These are phyloP conservation scores for Daldinia bambusicola DNA, from an alignment of 495 filamentous ascomycete species.

Conservation along the genomic window DNA sequence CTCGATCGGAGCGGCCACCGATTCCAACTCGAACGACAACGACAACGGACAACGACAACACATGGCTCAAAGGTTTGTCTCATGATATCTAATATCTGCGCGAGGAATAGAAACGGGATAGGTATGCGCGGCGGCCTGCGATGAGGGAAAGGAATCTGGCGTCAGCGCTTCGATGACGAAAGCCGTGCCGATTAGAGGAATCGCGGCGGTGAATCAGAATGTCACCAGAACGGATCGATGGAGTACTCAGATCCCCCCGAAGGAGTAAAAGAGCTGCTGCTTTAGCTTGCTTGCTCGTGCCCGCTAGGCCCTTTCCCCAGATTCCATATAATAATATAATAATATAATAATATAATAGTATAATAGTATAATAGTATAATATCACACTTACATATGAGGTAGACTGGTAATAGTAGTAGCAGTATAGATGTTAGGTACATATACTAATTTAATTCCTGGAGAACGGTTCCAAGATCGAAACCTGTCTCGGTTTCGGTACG, in stretches of 20 bases:
- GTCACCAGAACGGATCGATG: constrained; percentile 3
- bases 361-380: too few species aligned
- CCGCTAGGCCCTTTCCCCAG: constrained; percentile 14
- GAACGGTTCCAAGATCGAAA: constrained; percentile 10
- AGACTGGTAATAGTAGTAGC: background rate
- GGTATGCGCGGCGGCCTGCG: background rate
- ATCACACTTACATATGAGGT: too few species aligned
- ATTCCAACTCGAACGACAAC: background rate
- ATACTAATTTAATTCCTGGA: constrained; percentile 17
- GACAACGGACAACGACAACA: too few species aligned
- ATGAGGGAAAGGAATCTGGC: constrained; percentile 11
- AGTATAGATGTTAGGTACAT: too few species aligned
- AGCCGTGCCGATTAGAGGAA: background rate
- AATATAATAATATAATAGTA: too few species aligned
- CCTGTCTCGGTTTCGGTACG: constrained; percentile 1
- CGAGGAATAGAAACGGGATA: background rate
- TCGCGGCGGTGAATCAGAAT: constrained; percentile 18
- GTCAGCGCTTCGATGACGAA: constrained; percentile 37
- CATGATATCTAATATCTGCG: background rate
- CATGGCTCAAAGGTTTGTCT: constrained; percentile 1
- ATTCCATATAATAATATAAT: too few species aligned
- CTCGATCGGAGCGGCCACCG: constrained; percentile 17
- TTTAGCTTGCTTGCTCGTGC: background rate
- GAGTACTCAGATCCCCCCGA: background rate
- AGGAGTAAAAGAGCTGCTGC: constrained; percentile 4